Percentiles rank a stretch among this genome's conserved stretches.
phyloP scores from a whole-genome alignment of 176 grass and related monocot genomes.

The Stipa capillata region DNA sequence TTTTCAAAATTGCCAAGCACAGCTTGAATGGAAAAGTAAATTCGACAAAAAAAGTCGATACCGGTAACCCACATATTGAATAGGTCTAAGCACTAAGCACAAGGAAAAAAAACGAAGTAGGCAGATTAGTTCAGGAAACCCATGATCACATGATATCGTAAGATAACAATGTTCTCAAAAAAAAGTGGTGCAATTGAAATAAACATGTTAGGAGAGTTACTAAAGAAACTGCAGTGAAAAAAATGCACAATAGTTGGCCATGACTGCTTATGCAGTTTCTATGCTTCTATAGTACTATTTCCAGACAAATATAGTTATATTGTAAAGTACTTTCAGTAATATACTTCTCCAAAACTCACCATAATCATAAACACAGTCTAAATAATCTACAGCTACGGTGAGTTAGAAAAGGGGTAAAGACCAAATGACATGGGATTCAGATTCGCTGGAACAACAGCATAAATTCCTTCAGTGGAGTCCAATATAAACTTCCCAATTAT shows the following conservation, averaged over 20 bases:
- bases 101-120: neutral
- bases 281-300: neutral
- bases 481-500: slow-evolving; percentile 3
- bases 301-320: neutral
- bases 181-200: neutral
- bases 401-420: neutral
- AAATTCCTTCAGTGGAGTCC: neutral
- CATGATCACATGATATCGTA: neutral
- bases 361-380: neutral
- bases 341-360: neutral
- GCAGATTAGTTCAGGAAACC: neutral
- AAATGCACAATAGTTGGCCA: neutral
- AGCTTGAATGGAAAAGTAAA: neutral
- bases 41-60: neutral
- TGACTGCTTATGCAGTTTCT: neutral
- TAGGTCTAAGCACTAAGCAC: neutral
- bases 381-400: neutral
- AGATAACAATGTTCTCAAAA: neutral
- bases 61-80: neutral
- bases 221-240: neutral
- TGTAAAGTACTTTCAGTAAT: neutral
- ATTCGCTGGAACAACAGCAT: neutral
- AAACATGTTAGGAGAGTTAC: neutral
- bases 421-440: neutral
- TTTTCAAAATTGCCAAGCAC: neutral